These are phyloP conservation scores for Reutealis trisperma DNA, from an alignment of 345 rosid species.

Conservation along the genomic window DNA sequence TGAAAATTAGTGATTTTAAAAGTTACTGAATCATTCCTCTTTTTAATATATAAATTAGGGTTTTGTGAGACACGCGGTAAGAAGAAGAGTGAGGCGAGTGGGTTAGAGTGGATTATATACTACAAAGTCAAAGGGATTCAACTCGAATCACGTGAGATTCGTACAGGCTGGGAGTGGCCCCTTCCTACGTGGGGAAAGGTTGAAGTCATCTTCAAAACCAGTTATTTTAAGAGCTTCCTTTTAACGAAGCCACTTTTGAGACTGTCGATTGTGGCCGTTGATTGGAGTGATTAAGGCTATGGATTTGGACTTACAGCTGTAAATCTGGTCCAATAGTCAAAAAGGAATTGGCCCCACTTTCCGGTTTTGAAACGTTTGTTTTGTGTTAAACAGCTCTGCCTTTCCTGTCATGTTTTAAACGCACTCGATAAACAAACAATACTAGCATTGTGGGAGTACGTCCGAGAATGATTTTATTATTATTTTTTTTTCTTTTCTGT, in stretches of 20 bases:
- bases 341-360: conserved; percentile 38
- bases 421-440: conserved; percentile 7
- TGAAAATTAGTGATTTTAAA: no score
- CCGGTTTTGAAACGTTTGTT: conserved; percentile 38
- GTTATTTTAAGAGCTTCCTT: conserved; percentile 16
- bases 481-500: neutral
- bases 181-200: conserved; percentile 41
- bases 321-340: conserved; percentile 37
- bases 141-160: conserved; percentile 63
- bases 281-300: conserved; percentile 20
- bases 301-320: conserved; percentile 50
- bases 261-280: conserved; percentile 41
- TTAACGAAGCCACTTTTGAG: neutral
- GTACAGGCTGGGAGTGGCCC: conserved; percentile 61
- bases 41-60: neutral
- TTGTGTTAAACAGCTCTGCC: conserved; percentile 49
- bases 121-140: conserved; percentile 43
- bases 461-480: conserved; percentile 37
- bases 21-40: no score
- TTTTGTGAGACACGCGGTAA: conserved; percentile 21
- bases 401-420: conserved; percentile 58
- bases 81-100: conserved; percentile 2
- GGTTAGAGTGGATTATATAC: neutral
- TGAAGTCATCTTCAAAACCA: conserved; percentile 32
- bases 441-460: conserved; percentile 14